Evolutionary conservation across 805 yeast genomes (phyloP).

Genomic region (Blastobotrys mokoenaii): DNA sequence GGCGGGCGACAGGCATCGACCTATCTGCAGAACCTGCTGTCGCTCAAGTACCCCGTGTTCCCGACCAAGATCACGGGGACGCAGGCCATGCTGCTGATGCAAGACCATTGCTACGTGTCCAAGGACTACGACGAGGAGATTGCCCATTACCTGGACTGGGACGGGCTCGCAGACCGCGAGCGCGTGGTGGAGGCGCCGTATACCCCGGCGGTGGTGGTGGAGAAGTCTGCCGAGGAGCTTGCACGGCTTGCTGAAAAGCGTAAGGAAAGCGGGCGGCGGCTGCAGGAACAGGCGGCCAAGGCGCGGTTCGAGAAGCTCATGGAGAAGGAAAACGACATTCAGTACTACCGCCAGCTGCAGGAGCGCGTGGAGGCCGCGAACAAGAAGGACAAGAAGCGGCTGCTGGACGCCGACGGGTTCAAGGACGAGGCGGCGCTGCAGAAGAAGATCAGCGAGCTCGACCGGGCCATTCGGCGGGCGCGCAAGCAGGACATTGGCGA

Average conservation of each 20-base stretch:
- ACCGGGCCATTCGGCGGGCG: conserved; percentile 61
- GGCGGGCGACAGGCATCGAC: conserved; percentile 74
- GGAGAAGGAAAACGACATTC: conserved; percentile 73
- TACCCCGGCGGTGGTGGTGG: conserved; percentile 47
- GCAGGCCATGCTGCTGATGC: conserved; percentile 60
- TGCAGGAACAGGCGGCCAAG: conserved; percentile 89
- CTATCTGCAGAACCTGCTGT: conserved; percentile 53
- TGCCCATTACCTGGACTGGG: conserved; percentile 46
- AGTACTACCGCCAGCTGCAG: conserved; percentile 55
- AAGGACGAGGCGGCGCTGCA: conserved; percentile 65
- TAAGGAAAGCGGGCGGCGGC: conserved; percentile 73
- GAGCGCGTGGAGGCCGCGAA: conserved; percentile 38
- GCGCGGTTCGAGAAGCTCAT: conserved; percentile 70
- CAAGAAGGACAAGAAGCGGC: conserved; percentile 45
- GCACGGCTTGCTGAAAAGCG: conserved; percentile 69
- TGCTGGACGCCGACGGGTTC: conserved; percentile 65
- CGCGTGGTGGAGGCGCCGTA: conserved; percentile 78
- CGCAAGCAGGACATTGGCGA: conserved; percentile 58
- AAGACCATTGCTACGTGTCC: conserved; percentile 74
- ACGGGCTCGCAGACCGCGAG: conserved; percentile 58
- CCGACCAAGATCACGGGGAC: conserved; percentile 60
- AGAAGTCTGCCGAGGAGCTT: conserved; percentile 78
- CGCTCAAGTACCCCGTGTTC: conserved; percentile 84
- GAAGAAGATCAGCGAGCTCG: conserved; percentile 55
- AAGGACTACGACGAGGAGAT: conserved; percentile 59